A percentile compares a stretch with the other conserved stretches of the same genome.
Evolutionary conservation across 176 grass and related monocot species (phyloP).

Genomic region (Coix lacrymajobi): DNA sequence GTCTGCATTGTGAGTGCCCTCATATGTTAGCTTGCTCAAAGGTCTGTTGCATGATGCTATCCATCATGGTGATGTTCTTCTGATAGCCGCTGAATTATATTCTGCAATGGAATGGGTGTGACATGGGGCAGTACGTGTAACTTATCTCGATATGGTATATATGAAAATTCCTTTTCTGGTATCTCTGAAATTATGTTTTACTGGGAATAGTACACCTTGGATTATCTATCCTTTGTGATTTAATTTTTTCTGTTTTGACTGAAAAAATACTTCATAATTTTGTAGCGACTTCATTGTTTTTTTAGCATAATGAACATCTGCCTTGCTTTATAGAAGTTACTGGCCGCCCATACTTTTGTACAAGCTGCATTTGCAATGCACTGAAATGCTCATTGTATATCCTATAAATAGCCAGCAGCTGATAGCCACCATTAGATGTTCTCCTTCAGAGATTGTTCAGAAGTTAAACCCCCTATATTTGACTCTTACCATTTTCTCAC

Average conservation of each 20-base stretch:
- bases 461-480: slow-evolving; percentile 27
- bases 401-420: neutral
- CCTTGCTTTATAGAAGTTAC: neutral
- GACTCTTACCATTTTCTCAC: slow-evolving; percentile 40
- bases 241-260: neutral
- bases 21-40: slow-evolving; percentile 4
- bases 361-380: neutral
- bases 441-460: slow-evolving; percentile 14
- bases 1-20: too few species aligned
- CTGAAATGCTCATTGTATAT: neutral
- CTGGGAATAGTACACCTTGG: neutral
- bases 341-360: neutral
- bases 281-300: neutral
- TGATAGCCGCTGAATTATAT: neutral
- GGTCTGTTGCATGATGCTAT: neutral
- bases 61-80: neutral
- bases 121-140: neutral
- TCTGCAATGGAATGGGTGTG: neutral
- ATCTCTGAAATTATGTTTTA: neutral
- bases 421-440: slow-evolving; percentile 10
- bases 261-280: neutral
- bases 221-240: neutral
- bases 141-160: slow-evolving; percentile 2
- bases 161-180: slow-evolving; percentile 8
- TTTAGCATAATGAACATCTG: neutral